Evolutionary conservation across 73 alveolate genomes (phyloP).

Genomic region (Paramecium octaurelia): DNA sequence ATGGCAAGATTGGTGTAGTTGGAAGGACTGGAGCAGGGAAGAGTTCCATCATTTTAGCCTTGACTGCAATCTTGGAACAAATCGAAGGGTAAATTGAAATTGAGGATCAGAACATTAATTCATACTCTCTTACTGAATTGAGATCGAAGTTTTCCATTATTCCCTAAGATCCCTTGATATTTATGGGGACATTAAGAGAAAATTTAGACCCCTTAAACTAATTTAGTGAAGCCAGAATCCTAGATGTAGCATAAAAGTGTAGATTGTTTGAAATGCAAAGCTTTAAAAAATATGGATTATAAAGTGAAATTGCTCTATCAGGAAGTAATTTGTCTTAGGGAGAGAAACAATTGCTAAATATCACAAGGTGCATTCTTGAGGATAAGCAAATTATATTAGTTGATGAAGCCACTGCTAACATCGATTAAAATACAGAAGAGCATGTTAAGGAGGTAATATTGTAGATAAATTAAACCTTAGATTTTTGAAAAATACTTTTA

Average conservation of each 20-base stretch:
- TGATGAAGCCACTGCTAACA: constrained; percentile 74
- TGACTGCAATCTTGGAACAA: background rate
- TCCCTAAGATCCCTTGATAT: background rate
- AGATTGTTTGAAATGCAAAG: background rate
- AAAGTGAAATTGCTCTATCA: constrained; percentile 14
- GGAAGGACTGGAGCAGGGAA: constrained; percentile 9
- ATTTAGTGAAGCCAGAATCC: background rate
- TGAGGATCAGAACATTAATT: background rate
- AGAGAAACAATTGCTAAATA: constrained; percentile 67
- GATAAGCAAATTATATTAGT: constrained; percentile 58
- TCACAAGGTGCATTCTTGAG: constrained; percentile 59
- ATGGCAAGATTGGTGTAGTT: constrained; percentile 42
- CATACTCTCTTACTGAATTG: constrained; percentile 56
- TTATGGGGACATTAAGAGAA: background rate
- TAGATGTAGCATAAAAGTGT: background rate
- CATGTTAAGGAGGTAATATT: constrained; percentile 31
- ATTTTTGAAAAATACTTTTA: background rate
- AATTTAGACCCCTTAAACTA: background rate
- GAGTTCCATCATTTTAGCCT: background rate
- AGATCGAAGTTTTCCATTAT: background rate
- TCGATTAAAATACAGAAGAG: constrained; percentile 69
- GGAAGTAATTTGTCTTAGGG: constrained; percentile 59
- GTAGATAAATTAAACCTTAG: background rate
- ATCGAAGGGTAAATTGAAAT: background rate
- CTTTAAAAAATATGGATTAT: background rate